These are phyloP conservation scores for Metschnikowia reukaufii DNA, from an alignment of 805 yeast genomes.

Conservation along the genomic window DNA sequence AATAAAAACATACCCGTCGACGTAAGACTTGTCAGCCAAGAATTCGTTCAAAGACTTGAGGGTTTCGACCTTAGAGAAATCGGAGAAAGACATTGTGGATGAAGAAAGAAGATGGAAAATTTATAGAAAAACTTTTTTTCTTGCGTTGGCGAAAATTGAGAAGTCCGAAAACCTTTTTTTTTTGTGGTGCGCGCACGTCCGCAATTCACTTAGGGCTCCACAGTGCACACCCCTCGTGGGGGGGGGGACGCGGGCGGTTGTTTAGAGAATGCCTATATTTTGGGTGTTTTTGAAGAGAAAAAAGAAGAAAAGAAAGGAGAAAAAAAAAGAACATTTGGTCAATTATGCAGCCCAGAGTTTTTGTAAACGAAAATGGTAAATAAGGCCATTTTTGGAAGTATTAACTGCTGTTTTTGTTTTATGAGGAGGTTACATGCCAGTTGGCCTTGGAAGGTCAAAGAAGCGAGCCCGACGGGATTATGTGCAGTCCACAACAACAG, in stretches of 20 bases:
- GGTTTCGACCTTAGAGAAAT: conserved; percentile 72
- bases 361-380: too few relatives aligned
- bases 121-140: conserved; percentile 13
- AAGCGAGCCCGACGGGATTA: not conserved
- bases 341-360: too few relatives aligned
- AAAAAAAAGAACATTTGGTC: too few relatives aligned
- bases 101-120: conserved; percentile 13
- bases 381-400: too few relatives aligned
- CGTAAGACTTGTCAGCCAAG: conserved; percentile 91
- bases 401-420: too few relatives aligned
- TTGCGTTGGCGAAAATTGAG: conserved; percentile 10
- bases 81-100: conserved; percentile 66
- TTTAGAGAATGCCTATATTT: not conserved
- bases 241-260: not conserved
- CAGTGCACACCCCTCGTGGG: conserved; percentile 4
- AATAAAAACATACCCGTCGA: conserved; percentile 79
- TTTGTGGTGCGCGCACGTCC: conserved; percentile 19
- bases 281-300: too few relatives aligned
- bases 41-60: conserved; percentile 69
- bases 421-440: too few relatives aligned
- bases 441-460: not conserved
- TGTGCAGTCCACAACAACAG: not conserved
- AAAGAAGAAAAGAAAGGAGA: too few relatives aligned
- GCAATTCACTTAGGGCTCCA: conserved; percentile 13
- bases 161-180: conserved; percentile 6